Evolutionary conservation across 768 basidiomycete genomes (phyloP).

Genomic region (Neoboletus brunneissimus): DNA sequence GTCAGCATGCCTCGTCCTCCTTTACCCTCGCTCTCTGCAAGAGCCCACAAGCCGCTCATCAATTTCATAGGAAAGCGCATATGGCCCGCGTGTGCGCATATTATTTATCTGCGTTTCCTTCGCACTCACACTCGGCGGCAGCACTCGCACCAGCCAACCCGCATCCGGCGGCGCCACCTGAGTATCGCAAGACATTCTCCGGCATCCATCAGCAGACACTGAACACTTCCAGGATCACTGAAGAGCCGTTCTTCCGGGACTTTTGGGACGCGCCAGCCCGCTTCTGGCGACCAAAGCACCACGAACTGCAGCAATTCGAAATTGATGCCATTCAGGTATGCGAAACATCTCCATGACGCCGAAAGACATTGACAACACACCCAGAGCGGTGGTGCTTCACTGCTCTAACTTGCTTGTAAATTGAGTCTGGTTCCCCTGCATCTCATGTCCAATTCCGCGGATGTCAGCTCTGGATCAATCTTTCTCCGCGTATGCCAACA

Average conservation of each 20-base stretch:
- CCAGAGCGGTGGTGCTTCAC: constrained; percentile 66
- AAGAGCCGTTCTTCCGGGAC: constrained; percentile 34
- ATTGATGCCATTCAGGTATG: constrained; percentile 67
- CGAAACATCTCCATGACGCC: not conserved
- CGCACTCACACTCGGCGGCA: constrained; percentile 22
- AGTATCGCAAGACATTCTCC: constrained; percentile 50
- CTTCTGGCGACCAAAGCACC: constrained; percentile 51
- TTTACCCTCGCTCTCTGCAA: constrained; percentile 36
- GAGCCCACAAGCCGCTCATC: constrained; percentile 58
- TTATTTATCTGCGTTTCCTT: not conserved
- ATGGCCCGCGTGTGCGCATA: constrained; percentile 44
- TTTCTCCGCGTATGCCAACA: constrained; percentile 87
- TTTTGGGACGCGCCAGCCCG: constrained; percentile 70
- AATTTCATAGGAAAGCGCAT: constrained; percentile 58
- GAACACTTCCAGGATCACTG: constrained; percentile 7
- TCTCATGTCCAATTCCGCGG: not conserved
- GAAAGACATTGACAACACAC: constrained; percentile 1
- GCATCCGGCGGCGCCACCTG: constrained; percentile 68
- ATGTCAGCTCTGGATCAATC: constrained; percentile 48
- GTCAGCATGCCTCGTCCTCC: constrained; percentile 33
- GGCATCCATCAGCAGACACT: constrained; percentile 39
- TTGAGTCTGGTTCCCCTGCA: not conserved
- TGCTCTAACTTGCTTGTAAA: constrained; percentile 29
- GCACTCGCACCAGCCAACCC: constrained; percentile 44
- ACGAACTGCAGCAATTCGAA: constrained; percentile 52